Percentiles rank a stretch among this genome's conserved stretches.
Evolutionary conservation across 805 yeast species (phyloP).

Genomic region (Isabelozyma rhagii): DNA sequence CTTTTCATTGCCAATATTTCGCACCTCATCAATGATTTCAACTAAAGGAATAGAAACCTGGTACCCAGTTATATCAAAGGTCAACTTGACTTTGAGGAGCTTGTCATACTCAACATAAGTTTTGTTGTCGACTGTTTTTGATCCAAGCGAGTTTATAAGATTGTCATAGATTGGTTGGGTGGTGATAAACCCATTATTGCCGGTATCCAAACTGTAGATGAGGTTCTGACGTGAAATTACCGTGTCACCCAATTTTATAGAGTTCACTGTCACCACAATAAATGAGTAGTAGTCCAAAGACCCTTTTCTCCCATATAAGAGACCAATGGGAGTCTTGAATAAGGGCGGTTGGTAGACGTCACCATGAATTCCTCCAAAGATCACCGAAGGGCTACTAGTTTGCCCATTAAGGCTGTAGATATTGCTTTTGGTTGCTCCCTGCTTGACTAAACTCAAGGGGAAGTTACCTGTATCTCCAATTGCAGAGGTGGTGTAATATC

Average conservation of each 20-base stretch:
- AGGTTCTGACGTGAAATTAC: constrained; percentile 4
- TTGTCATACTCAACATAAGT: constrained; percentile 1
- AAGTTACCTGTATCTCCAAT: neutral
- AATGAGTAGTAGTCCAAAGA: constrained; percentile 1
- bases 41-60: constrained; percentile 3
- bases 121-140: neutral
- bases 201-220: constrained; percentile 9
- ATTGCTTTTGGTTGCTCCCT: neutral
- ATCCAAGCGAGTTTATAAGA: constrained; percentile 3
- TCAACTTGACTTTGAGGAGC: neutral
- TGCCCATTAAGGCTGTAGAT: neutral
- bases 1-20: constrained; percentile 4
- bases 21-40: constrained; percentile 5
- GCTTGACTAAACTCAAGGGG: neutral
- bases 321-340: neutral
- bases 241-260: neutral
- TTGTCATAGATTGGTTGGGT: constrained; percentile 6
- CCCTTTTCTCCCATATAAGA: constrained; percentile 1
- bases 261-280: constrained; percentile 4
- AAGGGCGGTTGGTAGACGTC: neutral
- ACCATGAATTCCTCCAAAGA: constrained; percentile 1
- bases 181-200: constrained; percentile 7
- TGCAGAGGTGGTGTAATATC: neutral
- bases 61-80: constrained; percentile 7
- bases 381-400: neutral